Base-by-base conservation (phyloP, 306 rosid species). In the Cicer bijugum region DNA sequence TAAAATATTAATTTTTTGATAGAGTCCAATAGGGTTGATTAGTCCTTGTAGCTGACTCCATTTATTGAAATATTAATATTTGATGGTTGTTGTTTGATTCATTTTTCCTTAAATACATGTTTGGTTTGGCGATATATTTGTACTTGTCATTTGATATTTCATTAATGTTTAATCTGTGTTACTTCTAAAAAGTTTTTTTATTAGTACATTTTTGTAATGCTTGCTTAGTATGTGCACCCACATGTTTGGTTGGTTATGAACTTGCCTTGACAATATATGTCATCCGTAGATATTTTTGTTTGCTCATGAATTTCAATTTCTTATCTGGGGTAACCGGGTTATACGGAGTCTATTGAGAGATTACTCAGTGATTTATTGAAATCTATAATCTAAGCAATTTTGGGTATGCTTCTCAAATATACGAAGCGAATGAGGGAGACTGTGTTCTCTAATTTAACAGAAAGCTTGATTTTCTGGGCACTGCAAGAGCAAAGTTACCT, bases 381-480 rank as follows among this genome's bases (percentile, higher is more conserved):
- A 75, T 67, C 61, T 80, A 76, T 61, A 12, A 60, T 43, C 19
- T 12, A 11, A 12, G 60, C 37, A 44, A 46, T 75, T 51, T 61
- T 14, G 2, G 6, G 12, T 51, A 65, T 58, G 68, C 56, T 77
- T 50, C 67, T 77, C 17, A n/a, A 44, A 65, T 71, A 42, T 35
- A 12, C 12, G 48, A 42, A 37, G 43, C 16, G 50, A 63, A 23
- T 16, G 8, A 58, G 42, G 66, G 59, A 35, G 47, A 53, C 38
- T 43, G 6, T 37, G 47, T 12, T 48, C 15, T 69, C 59, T 46
- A 40, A 19, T 43, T 60, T 42, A 35, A 48, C 53, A 23, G 73
- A 78, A 50, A 47, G 40, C 65, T 81, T 65, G 64, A 14, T 42
- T 46, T 76, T 46, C 71, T 10, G 28, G 6, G 39, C 12, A 64